A percentile compares a stretch with the other conserved stretches of the same genome.
These are phyloP conservation scores for Mortierella sp. DNA, from an alignment of 371 early-diverging fungal genomes.

Conservation along the genomic window DNA sequence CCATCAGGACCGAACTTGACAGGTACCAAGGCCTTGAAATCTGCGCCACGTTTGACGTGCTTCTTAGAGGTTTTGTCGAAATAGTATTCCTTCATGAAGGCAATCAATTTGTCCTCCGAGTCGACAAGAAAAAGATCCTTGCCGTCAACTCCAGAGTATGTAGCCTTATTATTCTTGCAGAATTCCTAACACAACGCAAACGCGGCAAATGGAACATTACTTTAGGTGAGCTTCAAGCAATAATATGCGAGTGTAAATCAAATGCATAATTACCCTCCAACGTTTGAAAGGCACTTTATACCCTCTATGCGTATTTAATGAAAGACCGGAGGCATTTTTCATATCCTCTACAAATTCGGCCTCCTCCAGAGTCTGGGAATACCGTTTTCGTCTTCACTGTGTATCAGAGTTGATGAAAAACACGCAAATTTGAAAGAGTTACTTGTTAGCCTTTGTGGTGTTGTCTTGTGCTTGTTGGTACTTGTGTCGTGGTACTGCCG, in stretches of 20 bases:
- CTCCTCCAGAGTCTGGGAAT: not conserved
- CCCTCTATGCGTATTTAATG: not conserved
- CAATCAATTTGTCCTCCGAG: slow-evolving; percentile 3
- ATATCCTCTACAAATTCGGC: not conserved
- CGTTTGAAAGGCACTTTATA: not conserved
- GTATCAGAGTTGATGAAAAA: not conserved
- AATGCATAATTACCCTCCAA: not conserved
- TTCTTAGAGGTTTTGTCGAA: not conserved
- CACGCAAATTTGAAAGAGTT: not conserved
- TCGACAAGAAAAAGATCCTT: not conserved
- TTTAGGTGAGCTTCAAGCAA: not conserved
- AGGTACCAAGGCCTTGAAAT: not conserved
- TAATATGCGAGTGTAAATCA: not conserved
- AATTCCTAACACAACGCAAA: not conserved
- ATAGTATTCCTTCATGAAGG: not conserved
- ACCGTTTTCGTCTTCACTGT: not conserved
- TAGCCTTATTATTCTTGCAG: not conserved
- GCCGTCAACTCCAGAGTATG: not conserved
- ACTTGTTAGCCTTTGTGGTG: not conserved
- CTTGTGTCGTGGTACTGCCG: not conserved
- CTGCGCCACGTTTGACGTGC: not conserved
- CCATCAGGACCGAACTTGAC: not conserved
- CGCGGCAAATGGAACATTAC: not conserved
- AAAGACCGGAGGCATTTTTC: not conserved
- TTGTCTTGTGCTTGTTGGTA: not conserved